Base-by-base conservation (phyloP, 306 rosid genomes). In the Prinsepia uniflora region DNA sequence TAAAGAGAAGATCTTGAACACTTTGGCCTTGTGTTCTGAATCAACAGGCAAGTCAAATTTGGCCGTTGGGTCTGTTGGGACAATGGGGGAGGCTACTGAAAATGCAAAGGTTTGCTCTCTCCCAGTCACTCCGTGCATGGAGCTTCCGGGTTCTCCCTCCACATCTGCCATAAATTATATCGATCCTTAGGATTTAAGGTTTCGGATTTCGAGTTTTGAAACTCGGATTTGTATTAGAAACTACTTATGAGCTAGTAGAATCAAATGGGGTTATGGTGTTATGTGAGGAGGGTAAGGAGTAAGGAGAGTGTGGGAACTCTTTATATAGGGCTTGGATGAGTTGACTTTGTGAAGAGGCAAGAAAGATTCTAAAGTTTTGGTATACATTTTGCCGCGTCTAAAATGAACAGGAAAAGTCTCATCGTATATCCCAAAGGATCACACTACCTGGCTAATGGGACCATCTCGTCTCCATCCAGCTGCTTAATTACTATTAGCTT, bases 51-150 rank as follows among this genome's bases (percentile, higher is more conserved):
- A 12, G 34, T 70, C 86, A 13, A 93, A 93, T 3, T 89, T 83
- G 2, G 89, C 96, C 0, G 92, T 86, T 12, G 78, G 82, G 41
- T 92, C 96, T 0, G 95, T 82, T 36, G 92, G 96, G 10, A 90
- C 97, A 1, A 72, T 73, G 0, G 97, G 94, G 4, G 98, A 93
- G 24, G 92, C 76, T 5, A 93, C 92, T 0, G 97, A 87, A 34
- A 87, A 19, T 0, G 90, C 72, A 39, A 80, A 88, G 71, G 82
- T 85, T 68, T 88, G 92, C 47, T 90, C 98, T 54, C 76, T 79
- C 0, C 98, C 98, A 0, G 96, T 92, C 0, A 90, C 98, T 76
- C 96, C 98, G 77, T 90, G 96, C 96, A 92, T 92, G 79, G 98
- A 92, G 90, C 92, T 90, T 64, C 96, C 96, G 8, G 98, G 96